phyloP scores from a whole-genome alignment of 2,329 filamentous ascomycete species.

The Fusarium decemcellulare region DNA sequence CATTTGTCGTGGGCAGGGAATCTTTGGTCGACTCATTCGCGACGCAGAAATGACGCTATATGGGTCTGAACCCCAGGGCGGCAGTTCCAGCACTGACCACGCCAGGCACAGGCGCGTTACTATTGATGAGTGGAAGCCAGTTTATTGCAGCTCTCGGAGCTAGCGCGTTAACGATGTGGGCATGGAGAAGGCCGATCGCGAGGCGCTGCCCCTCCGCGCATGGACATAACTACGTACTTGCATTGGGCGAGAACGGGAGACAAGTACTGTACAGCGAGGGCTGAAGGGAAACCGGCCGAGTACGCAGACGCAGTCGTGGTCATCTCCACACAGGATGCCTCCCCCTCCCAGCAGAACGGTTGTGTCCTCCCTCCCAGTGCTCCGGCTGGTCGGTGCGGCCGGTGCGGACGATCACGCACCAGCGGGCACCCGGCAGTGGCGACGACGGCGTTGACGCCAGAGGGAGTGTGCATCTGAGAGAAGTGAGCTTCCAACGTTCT shows the following conservation, averaged over 20 bases:
- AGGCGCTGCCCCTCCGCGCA: constrained; percentile 7
- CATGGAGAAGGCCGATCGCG: constrained; percentile 28
- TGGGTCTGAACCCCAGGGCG: constrained; percentile 14
- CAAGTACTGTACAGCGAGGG: constrained; percentile 1
- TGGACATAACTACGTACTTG: constrained; percentile 14
- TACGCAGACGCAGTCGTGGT: background rate
- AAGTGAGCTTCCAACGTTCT: constrained; percentile 25
- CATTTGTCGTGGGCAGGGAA: constrained; percentile 22
- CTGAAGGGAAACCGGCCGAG: constrained; percentile 9
- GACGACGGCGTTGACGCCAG: constrained; percentile 21
- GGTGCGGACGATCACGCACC: constrained; percentile 25
- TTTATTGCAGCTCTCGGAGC: constrained; percentile 17
- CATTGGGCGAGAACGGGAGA: background rate
- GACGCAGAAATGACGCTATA: constrained; percentile 33
- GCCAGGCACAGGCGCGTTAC: constrained; percentile 22
- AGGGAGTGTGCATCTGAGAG: constrained; percentile 22
- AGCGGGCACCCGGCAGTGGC: constrained; percentile 15
- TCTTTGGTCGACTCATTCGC: constrained; percentile 31
- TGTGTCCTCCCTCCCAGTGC: constrained; percentile 12
- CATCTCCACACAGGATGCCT: constrained; percentile 13
- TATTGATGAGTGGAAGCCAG: constrained; percentile 18
- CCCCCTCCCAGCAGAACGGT: constrained; percentile 25
- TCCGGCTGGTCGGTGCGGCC: constrained; percentile 29
- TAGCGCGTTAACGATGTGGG: constrained; percentile 27
- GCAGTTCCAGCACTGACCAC: constrained; percentile 7